A percentile compares a stretch with the other conserved stretches of the same genome.
phyloP scores from a whole-genome alignment of 345 rosid species.

The Toxicodendron radicans region DNA sequence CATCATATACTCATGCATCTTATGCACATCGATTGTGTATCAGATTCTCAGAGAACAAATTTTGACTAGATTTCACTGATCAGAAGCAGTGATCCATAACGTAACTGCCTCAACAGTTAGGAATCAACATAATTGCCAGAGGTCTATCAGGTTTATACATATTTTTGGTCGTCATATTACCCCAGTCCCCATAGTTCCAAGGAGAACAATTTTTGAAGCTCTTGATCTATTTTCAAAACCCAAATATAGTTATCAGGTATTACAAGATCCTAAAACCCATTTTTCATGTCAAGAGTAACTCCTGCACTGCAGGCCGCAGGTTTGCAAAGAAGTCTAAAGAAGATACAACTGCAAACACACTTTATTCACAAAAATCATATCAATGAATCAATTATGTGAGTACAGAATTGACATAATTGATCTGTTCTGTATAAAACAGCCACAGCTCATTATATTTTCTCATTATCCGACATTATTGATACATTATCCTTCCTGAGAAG shows the following conservation, averaged over 20 bases:
- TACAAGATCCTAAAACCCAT: conserved; percentile 14
- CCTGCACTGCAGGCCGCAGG: neutral
- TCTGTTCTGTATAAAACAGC: conserved; percentile 14
- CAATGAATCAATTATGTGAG: conserved; percentile 6
- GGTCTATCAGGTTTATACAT: neutral
- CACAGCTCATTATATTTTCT: conserved; percentile 20
- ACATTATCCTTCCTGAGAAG: conserved; percentile 52
- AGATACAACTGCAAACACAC: neutral
- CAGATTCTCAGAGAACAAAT: neutral
- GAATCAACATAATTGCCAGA: neutral
- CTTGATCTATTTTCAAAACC: neutral
- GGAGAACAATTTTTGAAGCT: neutral
- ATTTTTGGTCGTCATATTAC: neutral
- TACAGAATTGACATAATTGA: neutral
- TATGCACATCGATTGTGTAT: neutral
- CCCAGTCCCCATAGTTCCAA: neutral
- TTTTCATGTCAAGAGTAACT: neutral
- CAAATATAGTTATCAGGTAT: neutral
- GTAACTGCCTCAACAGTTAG: neutral
- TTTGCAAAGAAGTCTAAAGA: neutral
- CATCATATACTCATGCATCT: too few relatives aligned
- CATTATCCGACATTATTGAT: conserved; percentile 27
- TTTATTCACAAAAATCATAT: neutral
- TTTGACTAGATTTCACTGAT: neutral
- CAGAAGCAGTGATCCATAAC: neutral